These are phyloP conservation scores for Nakataea oryzae DNA, from an alignment of 2,329 filamentous ascomycete genomes.

Conservation along the genomic window DNA sequence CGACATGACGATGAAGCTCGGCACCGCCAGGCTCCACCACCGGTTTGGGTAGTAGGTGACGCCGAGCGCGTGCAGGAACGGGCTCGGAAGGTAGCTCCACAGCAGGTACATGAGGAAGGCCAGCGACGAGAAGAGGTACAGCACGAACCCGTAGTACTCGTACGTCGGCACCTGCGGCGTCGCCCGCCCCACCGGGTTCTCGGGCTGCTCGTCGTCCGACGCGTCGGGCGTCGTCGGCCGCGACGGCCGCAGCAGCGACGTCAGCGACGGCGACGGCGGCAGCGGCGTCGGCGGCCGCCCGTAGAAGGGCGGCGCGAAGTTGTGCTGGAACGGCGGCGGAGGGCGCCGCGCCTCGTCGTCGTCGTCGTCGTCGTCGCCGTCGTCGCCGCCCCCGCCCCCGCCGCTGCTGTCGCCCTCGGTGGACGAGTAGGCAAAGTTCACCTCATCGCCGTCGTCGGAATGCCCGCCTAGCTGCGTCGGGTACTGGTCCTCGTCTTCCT, in stretches of 20 bases:
- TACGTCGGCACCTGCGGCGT: constrained; percentile 96
- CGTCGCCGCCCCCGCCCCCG: constrained; percentile 21
- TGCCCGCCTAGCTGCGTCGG: constrained; percentile 11
- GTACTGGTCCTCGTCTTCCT: constrained; percentile 12
- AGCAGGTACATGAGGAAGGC: constrained; percentile 64
- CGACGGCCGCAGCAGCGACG: constrained; percentile 80
- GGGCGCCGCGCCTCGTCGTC: constrained; percentile 20
- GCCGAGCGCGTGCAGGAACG: constrained; percentile 83
- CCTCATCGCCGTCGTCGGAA: constrained; percentile 9
- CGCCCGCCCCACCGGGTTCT: constrained; percentile 64
- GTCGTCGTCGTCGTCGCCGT: constrained; percentile 13
- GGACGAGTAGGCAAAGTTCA: constrained; percentile 4
- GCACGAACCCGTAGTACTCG: constrained; percentile 97
- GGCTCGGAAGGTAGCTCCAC: constrained; percentile 87
- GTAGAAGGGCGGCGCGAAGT: constrained; percentile 81
- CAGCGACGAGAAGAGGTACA: constrained; percentile 81
- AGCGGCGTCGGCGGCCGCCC: constrained; percentile 91
- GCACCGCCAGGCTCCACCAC: constrained; percentile 94
- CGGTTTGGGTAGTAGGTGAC: constrained; percentile 96
- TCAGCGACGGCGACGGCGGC: constrained; percentile 84
- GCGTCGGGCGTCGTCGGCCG: constrained; percentile 89
- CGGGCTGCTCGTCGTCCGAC: constrained; percentile 69
- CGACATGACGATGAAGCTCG: constrained; percentile 78
- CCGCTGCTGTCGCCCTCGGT: constrained; percentile 8
- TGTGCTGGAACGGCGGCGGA: constrained; percentile 37